Percentiles rank a stretch among this genome's conserved stretches.
Conservation (phyloP, 164 flowering plant genomes). For the Chloranthus sessilifolius region DNA sequence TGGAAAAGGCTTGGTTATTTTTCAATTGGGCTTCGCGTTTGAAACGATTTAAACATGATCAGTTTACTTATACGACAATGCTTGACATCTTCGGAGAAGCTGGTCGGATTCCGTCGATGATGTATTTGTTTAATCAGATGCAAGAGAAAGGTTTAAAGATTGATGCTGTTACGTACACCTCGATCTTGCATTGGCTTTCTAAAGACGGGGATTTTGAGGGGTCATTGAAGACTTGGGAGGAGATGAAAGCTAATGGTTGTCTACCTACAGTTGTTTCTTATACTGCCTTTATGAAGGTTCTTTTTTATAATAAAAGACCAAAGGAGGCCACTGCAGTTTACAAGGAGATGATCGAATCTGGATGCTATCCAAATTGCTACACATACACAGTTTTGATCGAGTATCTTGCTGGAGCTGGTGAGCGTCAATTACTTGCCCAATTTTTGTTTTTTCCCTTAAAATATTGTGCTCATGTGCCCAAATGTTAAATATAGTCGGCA, state of each 20-base stretch:
- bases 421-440: constrained; percentile 15
- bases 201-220: constrained; percentile 68
- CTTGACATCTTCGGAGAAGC: constrained; percentile 95
- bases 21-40: constrained; percentile 64
- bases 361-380: constrained; percentile 67
- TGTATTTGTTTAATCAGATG: constrained; percentile 64
- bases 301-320: constrained; percentile 50
- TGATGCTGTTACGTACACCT: constrained; percentile 80
- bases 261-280: constrained; percentile 78
- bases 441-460: background rate
- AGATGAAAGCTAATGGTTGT: constrained; percentile 63
- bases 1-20: constrained; percentile 90
- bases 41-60: constrained; percentile 80
- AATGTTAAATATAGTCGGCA: too few species aligned
- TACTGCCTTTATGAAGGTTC: constrained; percentile 85
- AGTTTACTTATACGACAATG: constrained; percentile 90
- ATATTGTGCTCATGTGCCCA: too few species aligned
- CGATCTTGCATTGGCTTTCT: constrained; percentile 81
- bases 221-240: constrained; percentile 61
- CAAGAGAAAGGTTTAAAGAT: constrained; percentile 57
- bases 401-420: constrained; percentile 69
- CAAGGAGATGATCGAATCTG: constrained; percentile 70
- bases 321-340: constrained; percentile 64
- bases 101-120: constrained; percentile 77
- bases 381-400: constrained; percentile 89